phyloP scores from a whole-genome alignment of 2,329 filamentous ascomycete genomes.

The Bipolaris oryzae region DNA sequence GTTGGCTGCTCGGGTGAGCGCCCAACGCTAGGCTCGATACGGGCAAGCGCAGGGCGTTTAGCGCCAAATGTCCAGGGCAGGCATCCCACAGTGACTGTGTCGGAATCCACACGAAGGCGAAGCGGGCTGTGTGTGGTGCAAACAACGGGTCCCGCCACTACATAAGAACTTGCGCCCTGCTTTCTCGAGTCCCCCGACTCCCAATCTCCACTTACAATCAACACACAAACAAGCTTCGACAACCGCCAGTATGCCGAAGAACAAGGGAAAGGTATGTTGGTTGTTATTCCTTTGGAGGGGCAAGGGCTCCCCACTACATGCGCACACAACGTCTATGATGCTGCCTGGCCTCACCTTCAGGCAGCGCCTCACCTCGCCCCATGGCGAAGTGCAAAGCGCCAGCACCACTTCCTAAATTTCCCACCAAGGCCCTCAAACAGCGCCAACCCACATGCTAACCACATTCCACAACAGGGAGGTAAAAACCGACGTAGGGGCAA shows the following conservation, averaged over 20 bases:
- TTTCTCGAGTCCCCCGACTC: constrained; percentile 7
- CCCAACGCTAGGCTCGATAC: constrained; percentile 6
- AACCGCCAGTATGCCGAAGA: constrained; percentile 83
- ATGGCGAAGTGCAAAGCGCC: not conserved
- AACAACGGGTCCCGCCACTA: constrained; percentile 21
- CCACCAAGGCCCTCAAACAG: not conserved
- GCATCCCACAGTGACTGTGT: constrained; percentile 22
- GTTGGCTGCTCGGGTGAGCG: constrained; percentile 10
- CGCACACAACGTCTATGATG: constrained; percentile 15
- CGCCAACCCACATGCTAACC: constrained; percentile 21
- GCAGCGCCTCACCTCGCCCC: not conserved
- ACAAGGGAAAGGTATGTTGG: constrained; percentile 91
- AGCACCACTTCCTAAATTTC: not conserved
- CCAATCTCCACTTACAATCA: constrained; percentile 7
- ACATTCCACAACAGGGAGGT: constrained; percentile 69
- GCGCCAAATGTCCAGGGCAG: constrained; percentile 19
- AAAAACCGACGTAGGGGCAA: constrained; percentile 99
- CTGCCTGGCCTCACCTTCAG: constrained; percentile 19
- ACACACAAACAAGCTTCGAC: constrained; percentile 15
- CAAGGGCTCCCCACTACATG: constrained; percentile 23
- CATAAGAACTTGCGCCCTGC: constrained; percentile 17
- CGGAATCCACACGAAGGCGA: constrained; percentile 16
- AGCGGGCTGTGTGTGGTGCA: constrained; percentile 14
- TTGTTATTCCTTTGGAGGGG: constrained; percentile 12
- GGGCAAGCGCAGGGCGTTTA: constrained; percentile 4